Conservation (phyloP, 805 yeast genomes). For the Hanseniaspora mollemarum region DNA sequence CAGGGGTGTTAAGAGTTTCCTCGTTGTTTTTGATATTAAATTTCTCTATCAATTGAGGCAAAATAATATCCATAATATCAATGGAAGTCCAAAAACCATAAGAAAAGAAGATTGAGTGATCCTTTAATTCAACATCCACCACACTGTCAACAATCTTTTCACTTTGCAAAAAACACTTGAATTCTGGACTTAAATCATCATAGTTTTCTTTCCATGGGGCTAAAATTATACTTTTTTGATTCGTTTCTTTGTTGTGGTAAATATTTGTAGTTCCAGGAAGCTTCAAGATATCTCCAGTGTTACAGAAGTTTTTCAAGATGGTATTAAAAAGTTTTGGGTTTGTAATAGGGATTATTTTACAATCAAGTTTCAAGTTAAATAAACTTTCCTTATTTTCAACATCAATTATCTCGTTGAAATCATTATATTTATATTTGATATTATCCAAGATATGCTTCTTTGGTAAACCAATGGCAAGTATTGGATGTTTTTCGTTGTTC, state of each 20-base stretch:
- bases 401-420: constrained; percentile 2
- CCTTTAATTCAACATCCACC: constrained; percentile 32
- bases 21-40: constrained; percentile 28
- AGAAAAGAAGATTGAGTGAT: constrained; percentile 44
- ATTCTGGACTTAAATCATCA: constrained; percentile 1
- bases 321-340: constrained; percentile 6
- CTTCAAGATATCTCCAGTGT: constrained; percentile 10
- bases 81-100: constrained; percentile 85
- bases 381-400: constrained; percentile 4
- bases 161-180: constrained; percentile 43
- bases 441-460: neutral
- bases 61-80: constrained; percentile 62
- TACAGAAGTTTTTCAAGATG: neutral
- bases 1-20: constrained; percentile 48
- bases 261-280: constrained; percentile 17
- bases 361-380: neutral
- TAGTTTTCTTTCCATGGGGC: neutral
- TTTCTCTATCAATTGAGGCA: constrained; percentile 50
- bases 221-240: constrained; percentile 7
- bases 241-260: constrained; percentile 16
- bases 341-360: neutral
- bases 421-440: constrained; percentile 6
- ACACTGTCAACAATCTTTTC: constrained; percentile 37
- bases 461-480: neutral
- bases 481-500: neutral